phyloP scores from a whole-genome alignment of 2,329 filamentous ascomycete genomes.

The Stachybotrys elegans region DNA sequence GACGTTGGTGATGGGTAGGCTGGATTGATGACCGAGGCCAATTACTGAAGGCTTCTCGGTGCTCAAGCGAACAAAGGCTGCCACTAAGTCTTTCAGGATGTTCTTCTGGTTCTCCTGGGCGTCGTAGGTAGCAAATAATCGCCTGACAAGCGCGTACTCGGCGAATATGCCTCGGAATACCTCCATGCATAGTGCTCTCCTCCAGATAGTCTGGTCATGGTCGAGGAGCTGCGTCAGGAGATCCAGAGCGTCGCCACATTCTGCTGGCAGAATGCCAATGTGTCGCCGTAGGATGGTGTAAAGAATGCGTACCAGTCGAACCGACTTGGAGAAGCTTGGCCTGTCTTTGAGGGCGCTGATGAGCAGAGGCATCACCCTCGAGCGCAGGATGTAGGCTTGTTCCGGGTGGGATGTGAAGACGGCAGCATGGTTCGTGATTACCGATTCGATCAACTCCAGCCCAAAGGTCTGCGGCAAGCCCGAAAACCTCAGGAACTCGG shows the following conservation, averaged over 20 bases:
- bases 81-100: constrained; percentile 76
- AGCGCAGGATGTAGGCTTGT: constrained; percentile 71
- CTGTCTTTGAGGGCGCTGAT: constrained; percentile 73
- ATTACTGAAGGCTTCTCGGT: constrained; percentile 88
- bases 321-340: constrained; percentile 73
- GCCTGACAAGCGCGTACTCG: constrained; percentile 71
- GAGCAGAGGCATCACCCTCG: constrained; percentile 76
- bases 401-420: constrained; percentile 77
- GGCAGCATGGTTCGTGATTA: constrained; percentile 77
- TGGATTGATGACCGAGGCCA: constrained; percentile 83
- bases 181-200: constrained; percentile 84
- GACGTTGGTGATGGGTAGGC: constrained; percentile 61
- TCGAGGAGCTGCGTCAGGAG: constrained; percentile 83
- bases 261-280: constrained; percentile 65
- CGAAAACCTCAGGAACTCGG: constrained; percentile 76
- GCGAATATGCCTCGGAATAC: constrained; percentile 81
- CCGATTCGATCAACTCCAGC: constrained; percentile 85
- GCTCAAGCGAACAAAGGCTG: constrained; percentile 85
- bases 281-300: constrained; percentile 78
- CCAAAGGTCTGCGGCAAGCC: constrained; percentile 77
- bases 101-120: constrained; percentile 64
- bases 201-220: constrained; percentile 80
- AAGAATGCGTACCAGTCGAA: constrained; percentile 77
- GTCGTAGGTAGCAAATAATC: constrained; percentile 79
- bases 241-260: constrained; percentile 78